Conservation (phyloP, 2,329 filamentous ascomycete genomes). For the Phaeosphaeriaceae sp. region DNA sequence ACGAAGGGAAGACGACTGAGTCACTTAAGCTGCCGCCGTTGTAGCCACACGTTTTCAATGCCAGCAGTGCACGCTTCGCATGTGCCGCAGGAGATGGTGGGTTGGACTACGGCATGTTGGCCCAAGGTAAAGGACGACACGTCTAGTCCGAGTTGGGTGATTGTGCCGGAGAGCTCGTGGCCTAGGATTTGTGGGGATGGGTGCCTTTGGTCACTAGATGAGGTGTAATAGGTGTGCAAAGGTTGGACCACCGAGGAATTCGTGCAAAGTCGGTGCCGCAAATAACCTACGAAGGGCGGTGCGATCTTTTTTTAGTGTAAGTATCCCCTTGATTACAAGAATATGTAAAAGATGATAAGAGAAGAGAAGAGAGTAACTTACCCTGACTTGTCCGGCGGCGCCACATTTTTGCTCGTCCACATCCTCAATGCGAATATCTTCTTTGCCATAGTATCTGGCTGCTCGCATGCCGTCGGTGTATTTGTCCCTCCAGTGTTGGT, state of each 20-base stretch:
- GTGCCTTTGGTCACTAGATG: constrained; percentile 65
- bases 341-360: too few species aligned
- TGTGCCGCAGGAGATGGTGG: constrained; percentile 63
- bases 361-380: constrained; percentile 9
- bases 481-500: constrained; percentile 2
- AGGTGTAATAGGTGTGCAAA: constrained; percentile 58
- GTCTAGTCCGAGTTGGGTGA: constrained; percentile 63
- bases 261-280: constrained; percentile 61
- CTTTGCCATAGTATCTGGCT: constrained; percentile 61
- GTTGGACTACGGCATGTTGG: constrained; percentile 64
- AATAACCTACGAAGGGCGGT: constrained; percentile 59
- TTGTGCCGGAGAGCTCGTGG: constrained; percentile 68
- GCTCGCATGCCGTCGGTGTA: constrained; percentile 55
- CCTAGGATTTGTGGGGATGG: constrained; percentile 67
- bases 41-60: constrained; percentile 64
- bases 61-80: constrained; percentile 63
- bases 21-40: constrained; percentile 64
- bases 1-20: constrained; percentile 59
- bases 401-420: constrained; percentile 56
- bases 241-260: constrained; percentile 58
- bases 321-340: background rate
- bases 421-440: constrained; percentile 62
- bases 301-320: constrained; percentile 41
- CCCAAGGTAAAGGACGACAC: constrained; percentile 59
- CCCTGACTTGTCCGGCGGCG: constrained; percentile 59